Percentiles rank a stretch among this genome's conserved stretches.
These are phyloP conservation scores for Malus domestica DNA, from an alignment of 306 rosid genomes.

Conservation along the genomic window DNA sequence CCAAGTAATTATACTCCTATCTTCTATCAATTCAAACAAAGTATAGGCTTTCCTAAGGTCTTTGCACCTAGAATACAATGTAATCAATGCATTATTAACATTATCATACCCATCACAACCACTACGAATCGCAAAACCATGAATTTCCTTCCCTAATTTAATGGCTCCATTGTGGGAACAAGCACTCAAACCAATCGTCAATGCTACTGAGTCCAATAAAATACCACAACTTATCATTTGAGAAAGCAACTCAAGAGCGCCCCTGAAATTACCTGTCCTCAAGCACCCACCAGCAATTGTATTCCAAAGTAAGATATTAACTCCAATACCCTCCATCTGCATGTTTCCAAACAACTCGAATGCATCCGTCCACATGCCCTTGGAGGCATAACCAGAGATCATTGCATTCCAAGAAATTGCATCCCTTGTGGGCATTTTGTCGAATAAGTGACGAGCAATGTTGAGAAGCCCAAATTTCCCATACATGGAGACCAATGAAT, in stretches of 20 bases:
- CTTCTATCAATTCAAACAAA: conserved; percentile 41
- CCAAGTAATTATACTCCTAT: conserved; percentile 62
- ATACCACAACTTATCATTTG: conserved; percentile 45
- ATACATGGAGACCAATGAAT: conserved; percentile 82
- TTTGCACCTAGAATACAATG: conserved; percentile 85
- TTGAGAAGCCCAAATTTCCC: conserved; percentile 64
- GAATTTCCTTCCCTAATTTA: conserved; percentile 78
- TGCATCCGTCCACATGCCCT: conserved; percentile 70
- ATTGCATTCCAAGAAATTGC: conserved; percentile 74
- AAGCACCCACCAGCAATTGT: conserved; percentile 69
- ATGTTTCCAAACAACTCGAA: conserved; percentile 46
- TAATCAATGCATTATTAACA: conserved; percentile 61
- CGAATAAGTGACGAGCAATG: conserved; percentile 62
- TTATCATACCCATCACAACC: conserved; percentile 37
- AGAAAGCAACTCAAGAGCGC: conserved; percentile 59
- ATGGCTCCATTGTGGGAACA: conserved; percentile 65
- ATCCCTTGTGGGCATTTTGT: conserved; percentile 61
- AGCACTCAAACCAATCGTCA: conserved; percentile 61
- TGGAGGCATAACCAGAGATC: conserved; percentile 63
- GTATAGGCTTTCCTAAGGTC: conserved; percentile 57
- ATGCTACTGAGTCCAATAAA: conserved; percentile 56
- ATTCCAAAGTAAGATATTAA: conserved; percentile 64
- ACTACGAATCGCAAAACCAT: conserved; percentile 53
- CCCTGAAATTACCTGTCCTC: conserved; percentile 35
- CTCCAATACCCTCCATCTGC: conserved; percentile 40